A percentile compares a stretch with the other conserved stretches of the same genome.
Conservation (phyloP, 108 stramenopile species). For the Craspedostauros australis region DNA sequence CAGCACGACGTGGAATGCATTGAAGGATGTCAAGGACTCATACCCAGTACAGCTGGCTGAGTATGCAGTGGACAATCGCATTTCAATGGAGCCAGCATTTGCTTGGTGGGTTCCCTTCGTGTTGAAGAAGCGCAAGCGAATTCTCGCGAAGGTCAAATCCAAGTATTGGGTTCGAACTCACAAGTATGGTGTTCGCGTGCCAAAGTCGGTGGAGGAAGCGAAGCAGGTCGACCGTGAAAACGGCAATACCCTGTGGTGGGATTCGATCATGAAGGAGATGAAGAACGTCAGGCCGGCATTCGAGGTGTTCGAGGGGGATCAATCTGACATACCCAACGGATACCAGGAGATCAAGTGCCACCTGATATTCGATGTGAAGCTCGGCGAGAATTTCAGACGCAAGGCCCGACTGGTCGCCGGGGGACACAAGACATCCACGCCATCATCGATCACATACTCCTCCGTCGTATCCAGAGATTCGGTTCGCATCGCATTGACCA, state of each 20-base stretch:
- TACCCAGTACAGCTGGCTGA: conserved; percentile 48
- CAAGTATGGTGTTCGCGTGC: conserved; percentile 33
- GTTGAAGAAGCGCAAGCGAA: conserved; percentile 12
- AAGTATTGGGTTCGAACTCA: conserved; percentile 13
- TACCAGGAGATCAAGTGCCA: conserved; percentile 23
- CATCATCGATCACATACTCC: conserved; percentile 31
- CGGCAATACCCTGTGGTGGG: conserved; percentile 22
- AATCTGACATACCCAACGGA: conserved; percentile 5
- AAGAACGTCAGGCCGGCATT: conserved; percentile 29
- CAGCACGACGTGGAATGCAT: conserved; percentile 13
- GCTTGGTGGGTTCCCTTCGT: conserved; percentile 42
- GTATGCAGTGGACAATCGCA: conserved; percentile 24
- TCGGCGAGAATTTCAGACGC: conserved; percentile 17
- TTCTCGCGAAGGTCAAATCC: conserved; percentile 8
- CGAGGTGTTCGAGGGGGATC: conserved; percentile 11
- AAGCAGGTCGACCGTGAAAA: conserved; percentile 20
- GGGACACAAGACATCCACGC: conserved; percentile 31
- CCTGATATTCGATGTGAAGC: conserved; percentile 49
- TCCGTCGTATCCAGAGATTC: conserved; percentile 36
- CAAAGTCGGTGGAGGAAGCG: conserved; percentile 30
- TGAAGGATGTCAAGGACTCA: conserved; percentile 42
- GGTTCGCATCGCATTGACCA: conserved; percentile 27
- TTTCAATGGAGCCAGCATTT: conserved; percentile 39
- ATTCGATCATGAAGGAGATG: conserved; percentile 37
- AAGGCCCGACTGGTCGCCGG: conserved; percentile 45